Evolutionary conservation across 139 green algal genomes (phyloP).

Genomic region (Mesostigma viride): DNA sequence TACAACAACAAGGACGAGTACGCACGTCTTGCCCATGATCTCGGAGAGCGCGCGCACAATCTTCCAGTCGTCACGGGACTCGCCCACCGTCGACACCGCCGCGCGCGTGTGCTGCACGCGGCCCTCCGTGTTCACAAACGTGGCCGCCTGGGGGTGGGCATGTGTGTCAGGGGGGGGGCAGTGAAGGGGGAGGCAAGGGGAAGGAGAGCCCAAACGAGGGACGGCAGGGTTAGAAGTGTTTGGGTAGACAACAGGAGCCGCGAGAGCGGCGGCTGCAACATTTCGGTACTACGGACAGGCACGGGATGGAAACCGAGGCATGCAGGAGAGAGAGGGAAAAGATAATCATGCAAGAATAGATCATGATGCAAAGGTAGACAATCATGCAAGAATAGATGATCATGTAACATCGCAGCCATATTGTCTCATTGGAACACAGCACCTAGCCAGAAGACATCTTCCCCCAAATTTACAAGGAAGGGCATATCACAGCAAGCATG

Average conservation of each 20-base stretch:
- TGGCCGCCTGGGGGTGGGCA: constrained; percentile 33
- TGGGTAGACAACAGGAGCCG: background rate
- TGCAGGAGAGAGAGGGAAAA: background rate
- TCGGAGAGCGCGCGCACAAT: constrained; percentile 74
- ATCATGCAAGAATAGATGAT: no score
- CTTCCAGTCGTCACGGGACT: constrained; percentile 91
- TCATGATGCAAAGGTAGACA: no score
- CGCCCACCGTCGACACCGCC: constrained; percentile 55
- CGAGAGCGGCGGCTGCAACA: background rate
- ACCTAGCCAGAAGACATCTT: no score
- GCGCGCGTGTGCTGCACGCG: constrained; percentile 75
- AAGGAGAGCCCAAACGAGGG: background rate
- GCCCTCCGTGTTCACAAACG: constrained; percentile 66
- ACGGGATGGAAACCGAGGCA: background rate
- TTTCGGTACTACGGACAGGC: background rate
- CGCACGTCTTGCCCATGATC: constrained; percentile 42
- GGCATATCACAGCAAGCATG: no score
- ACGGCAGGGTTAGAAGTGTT: background rate
- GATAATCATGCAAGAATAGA: no score
- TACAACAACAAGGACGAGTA: background rate
- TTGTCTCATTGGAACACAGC: no score
- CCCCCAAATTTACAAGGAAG: no score
- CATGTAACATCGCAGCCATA: no score
- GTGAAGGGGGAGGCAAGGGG: no score
- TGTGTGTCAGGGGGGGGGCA: no score